phyloP scores from a whole-genome alignment of 2,329 filamentous ascomycete species.

The Alternaria burnsii region DNA sequence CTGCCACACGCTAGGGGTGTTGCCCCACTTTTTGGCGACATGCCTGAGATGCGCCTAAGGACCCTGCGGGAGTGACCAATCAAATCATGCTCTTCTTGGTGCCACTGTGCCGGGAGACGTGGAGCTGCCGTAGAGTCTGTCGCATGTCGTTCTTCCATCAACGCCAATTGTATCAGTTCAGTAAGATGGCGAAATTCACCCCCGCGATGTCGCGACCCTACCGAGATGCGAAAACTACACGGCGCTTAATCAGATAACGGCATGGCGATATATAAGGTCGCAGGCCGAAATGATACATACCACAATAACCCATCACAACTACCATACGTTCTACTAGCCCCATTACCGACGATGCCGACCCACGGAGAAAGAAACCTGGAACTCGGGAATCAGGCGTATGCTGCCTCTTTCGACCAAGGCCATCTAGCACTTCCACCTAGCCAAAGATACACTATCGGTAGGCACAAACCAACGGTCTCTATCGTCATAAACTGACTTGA shows the following conservation, averaged over 20 bases:
- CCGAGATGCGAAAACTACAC: background rate
- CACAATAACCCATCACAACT: background rate
- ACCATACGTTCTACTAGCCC: background rate
- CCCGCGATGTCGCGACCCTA: slow-evolving; percentile 1
- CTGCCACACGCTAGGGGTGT: slow-evolving; percentile 12
- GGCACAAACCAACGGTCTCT: slow-evolving; percentile 11
- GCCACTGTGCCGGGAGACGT: background rate
- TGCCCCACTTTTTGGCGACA: slow-evolving; percentile 3
- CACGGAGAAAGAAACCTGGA: slow-evolving; percentile 64
- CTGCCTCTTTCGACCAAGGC: slow-evolving; percentile 69
- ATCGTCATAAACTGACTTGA: background rate
- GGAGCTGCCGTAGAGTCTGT: slow-evolving; percentile 11
- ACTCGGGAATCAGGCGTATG: slow-evolving; percentile 66
- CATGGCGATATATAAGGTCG: slow-evolving; percentile 7
- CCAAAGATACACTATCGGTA: slow-evolving; percentile 72
- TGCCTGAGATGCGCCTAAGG: slow-evolving; percentile 13
- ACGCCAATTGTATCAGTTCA: slow-evolving; percentile 13
- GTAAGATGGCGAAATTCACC: slow-evolving; percentile 7
- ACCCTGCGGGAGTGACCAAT: background rate
- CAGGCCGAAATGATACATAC: background rate
- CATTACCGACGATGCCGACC: slow-evolving; percentile 49
- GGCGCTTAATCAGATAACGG: background rate
- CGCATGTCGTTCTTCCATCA: slow-evolving; percentile 10
- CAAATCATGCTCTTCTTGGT: background rate
- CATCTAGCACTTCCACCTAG: slow-evolving; percentile 72